phyloP scores from a whole-genome alignment of 1,284 basidiomycete species.

The Puccinia coronata region DNA sequence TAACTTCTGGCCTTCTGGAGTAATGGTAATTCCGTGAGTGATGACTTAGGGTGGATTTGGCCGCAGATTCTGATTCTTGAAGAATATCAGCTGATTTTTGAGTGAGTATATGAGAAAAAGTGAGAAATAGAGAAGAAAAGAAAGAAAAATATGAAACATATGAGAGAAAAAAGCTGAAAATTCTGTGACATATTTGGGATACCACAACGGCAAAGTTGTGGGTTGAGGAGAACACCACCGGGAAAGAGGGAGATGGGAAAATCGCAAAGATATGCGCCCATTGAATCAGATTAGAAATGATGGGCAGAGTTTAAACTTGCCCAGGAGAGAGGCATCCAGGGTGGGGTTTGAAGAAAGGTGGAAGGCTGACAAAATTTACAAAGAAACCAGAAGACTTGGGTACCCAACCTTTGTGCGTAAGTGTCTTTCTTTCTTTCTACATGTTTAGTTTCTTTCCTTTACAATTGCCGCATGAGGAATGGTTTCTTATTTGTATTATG shows the following conservation, averaged over 20 bases:
- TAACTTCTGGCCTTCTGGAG: too few species aligned
- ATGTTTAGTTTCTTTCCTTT: too few species aligned
- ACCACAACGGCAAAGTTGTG: slow-evolving; percentile 38
- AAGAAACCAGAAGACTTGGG: slow-evolving; percentile 8
- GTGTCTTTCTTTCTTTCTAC: background rate
- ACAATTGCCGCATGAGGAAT: background rate
- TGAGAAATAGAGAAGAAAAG: too few species aligned
- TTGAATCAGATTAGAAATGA: background rate
- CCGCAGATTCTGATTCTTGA: too few species aligned
- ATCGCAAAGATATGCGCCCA: slow-evolving; percentile 28
- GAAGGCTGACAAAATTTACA: slow-evolving; percentile 17
- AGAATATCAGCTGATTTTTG: too few species aligned
- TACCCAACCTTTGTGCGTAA: slow-evolving; percentile 38
- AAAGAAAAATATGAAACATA: too few species aligned
- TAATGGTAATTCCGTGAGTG: too few species aligned
- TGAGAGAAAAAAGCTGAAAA: too few species aligned
- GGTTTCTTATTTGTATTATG: background rate
- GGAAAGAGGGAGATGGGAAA: slow-evolving; percentile 30
- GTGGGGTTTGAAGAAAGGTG: slow-evolving; percentile 29
- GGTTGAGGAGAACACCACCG: slow-evolving; percentile 20
- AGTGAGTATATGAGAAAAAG: too few species aligned
- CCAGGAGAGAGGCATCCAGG: background rate
- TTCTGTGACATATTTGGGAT: too few species aligned
- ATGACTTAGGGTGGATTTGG: too few species aligned
- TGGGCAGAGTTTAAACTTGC: background rate